These are phyloP conservation scores for Salvia sclarea DNA, from an alignment of 305 asterid genomes.

Conservation along the genomic window DNA sequence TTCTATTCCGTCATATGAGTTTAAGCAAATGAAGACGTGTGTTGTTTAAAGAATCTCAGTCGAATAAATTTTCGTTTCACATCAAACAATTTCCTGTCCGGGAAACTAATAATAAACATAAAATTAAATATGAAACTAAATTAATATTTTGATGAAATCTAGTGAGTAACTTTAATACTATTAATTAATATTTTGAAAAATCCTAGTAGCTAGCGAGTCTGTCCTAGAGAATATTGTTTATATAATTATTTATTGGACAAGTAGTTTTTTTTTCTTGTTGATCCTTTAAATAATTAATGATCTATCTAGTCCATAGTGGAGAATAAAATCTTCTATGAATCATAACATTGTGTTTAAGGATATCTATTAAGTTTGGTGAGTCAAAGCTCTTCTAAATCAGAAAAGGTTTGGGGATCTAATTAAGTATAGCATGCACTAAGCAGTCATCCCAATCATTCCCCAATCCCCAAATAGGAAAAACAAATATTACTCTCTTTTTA, in stretches of 20 bases:
- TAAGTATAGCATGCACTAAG: not conserved
- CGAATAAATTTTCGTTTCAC: slow-evolving; percentile 20
- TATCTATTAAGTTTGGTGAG: not conserved
- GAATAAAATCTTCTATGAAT: no score
- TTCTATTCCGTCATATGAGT: slow-evolving; percentile 25
- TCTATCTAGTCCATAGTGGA: not conserved
- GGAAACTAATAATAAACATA: not conserved
- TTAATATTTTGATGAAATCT: not conserved
- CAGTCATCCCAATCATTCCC: not conserved
- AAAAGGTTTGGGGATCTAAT: not conserved
- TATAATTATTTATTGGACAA: no score
- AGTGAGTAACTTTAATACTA: not conserved
- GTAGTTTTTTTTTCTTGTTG: no score
- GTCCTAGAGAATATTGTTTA: no score
- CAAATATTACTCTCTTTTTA: no score
- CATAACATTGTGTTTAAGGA: not conserved
- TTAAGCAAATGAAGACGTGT: slow-evolving; percentile 22
- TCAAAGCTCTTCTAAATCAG: slow-evolving; percentile 2
- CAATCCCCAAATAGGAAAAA: not conserved
- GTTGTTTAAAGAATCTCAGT: slow-evolving; percentile 16
- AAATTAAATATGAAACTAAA: not conserved
- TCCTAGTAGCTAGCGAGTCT: no score
- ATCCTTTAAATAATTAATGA: not conserved
- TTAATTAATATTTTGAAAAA: no score
- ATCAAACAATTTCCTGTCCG: slow-evolving; percentile 27